Evolutionary conservation across 495 filamentous ascomycete species (phyloP), one percentile per base, ranked within the genome.

Genomic region (Penicillium chermesinum): DNA sequence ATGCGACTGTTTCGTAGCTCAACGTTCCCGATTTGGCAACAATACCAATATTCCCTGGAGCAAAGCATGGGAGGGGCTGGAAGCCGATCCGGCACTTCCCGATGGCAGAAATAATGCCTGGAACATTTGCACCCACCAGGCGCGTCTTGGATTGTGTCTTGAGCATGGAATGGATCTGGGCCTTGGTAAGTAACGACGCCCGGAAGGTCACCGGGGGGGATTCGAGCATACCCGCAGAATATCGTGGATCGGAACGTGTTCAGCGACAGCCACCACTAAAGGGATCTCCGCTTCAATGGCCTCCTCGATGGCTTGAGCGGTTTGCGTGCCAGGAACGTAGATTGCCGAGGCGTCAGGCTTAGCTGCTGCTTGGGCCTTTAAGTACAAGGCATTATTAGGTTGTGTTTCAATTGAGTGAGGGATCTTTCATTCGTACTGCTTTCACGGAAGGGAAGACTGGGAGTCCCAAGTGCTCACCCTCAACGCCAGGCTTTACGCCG

Each of bases 161-260:
- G 0, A 95, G 73, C 22, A 95, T 87, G 1, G 81, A 84, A 46
- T 87, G 81, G 39, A 94, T 82, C 80, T 85, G 40, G n/a, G 15
- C 10, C 5, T 13, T 18, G 4, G 35, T 16, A 12, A 38, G 17
- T 7, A 46, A 41, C 40, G 18, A 18, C 5, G 4, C 25, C 4
- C 5, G 5, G 10, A 30, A 10, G 25, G 10, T 30, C 4, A 30
- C 4, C 25, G 25, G 4, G 25, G 10, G 5, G 10, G 55, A 37
- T 1, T 27, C 2, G 6, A 7, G 55, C 79, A 52, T 72, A 89
- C 89, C 53, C 86, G 74, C 43, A 93, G 73, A 46, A 95, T 84
- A 58, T 95, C 87, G 67, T 94, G 88, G 30, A 94, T 63, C 5
- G 90, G 89, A 43, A 95, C 88, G 63, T 95, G 90, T 62, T 96